Percentiles rank a stretch among this genome's conserved stretches.
Evolutionary conservation across 805 yeast species (phyloP).

Genomic region (Wickerhamiella nectarea): DNA sequence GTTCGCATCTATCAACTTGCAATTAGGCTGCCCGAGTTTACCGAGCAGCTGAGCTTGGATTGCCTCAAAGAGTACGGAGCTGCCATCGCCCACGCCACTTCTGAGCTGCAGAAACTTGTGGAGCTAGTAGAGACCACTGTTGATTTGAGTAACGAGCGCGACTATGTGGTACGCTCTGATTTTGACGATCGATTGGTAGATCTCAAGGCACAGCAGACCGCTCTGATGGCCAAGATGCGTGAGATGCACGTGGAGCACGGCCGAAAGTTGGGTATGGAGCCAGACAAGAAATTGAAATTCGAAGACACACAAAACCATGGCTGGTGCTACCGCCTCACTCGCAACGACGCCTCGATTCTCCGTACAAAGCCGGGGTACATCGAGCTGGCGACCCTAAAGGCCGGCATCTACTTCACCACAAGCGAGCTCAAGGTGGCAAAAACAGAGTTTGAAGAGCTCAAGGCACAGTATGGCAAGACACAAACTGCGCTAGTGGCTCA

Average conservation of each 20-base stretch:
- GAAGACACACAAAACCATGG: conserved; percentile 84
- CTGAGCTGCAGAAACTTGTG: conserved; percentile 50
- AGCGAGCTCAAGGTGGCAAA: conserved; percentile 46
- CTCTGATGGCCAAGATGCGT: background rate
- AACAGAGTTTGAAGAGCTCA: conserved; percentile 41
- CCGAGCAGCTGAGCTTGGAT: conserved; percentile 37
- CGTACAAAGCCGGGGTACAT: conserved; percentile 48
- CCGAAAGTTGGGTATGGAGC: conserved; percentile 60
- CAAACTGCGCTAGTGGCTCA: conserved; percentile 73
- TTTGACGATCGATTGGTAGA: conserved; percentile 64
- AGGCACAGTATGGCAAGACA: conserved; percentile 54
- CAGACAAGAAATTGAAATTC: conserved; percentile 76
- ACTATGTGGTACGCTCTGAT: conserved; percentile 76
- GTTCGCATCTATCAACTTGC: conserved; percentile 76
- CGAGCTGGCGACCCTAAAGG: conserved; percentile 84
- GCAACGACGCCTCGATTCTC: conserved; percentile 70
- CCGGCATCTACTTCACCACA: conserved; percentile 89
- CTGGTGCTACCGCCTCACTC: conserved; percentile 86
- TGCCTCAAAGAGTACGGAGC: conserved; percentile 27
- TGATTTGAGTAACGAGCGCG: conserved; percentile 70
- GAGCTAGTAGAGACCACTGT: conserved; percentile 87
- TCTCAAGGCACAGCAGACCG: conserved; percentile 40
- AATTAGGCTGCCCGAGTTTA: conserved; percentile 52
- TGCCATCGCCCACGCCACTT: conserved; percentile 33
- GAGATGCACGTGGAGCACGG: conserved; percentile 49